phyloP scores from a whole-genome alignment of 257 asterid species.

The Cordia subcordata region DNA sequence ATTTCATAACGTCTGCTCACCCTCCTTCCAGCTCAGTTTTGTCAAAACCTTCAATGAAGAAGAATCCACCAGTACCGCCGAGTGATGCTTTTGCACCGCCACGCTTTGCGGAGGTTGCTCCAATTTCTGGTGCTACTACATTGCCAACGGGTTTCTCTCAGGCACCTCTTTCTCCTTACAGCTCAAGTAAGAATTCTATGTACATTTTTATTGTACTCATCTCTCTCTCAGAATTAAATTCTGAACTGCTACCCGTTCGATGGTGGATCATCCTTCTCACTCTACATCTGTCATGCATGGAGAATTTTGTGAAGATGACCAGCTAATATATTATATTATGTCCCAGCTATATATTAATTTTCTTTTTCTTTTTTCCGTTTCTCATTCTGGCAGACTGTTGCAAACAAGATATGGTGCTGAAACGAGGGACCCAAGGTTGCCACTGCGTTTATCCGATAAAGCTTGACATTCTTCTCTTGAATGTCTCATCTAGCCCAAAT shows the following conservation, averaged over 20 bases:
- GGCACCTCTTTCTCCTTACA: conserved; percentile 79
- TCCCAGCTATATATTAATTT: conserved; percentile 4
- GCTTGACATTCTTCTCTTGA: conserved; percentile 82
- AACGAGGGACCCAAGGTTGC: conserved; percentile 73
- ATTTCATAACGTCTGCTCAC: conserved; percentile 40
- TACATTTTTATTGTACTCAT: not conserved
- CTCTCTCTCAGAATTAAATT: not conserved
- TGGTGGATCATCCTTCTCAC: not conserved
- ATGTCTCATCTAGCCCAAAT: conserved; percentile 73
- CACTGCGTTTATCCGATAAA: conserved; percentile 81
- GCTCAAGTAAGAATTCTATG: conserved; percentile 53
- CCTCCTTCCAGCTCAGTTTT: conserved; percentile 52
- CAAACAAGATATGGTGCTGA: conserved; percentile 73
- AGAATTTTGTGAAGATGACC: not conserved
- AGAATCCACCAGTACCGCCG: conserved; percentile 39
- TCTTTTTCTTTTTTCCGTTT: conserved; percentile 11
- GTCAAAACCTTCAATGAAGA: conserved; percentile 51
- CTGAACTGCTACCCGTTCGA: not conserved
- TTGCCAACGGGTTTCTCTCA: conserved; percentile 74
- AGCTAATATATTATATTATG: not conserved
- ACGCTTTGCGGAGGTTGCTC: conserved; percentile 39
- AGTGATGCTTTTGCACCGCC: conserved; percentile 41
- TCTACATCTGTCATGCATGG: not conserved
- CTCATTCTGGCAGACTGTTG: conserved; percentile 65
- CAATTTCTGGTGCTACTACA: conserved; percentile 45